These are phyloP conservation scores for Fusarium mexicanum DNA, from an alignment of 2,329 filamentous ascomycete species.

Conservation along the genomic window DNA sequence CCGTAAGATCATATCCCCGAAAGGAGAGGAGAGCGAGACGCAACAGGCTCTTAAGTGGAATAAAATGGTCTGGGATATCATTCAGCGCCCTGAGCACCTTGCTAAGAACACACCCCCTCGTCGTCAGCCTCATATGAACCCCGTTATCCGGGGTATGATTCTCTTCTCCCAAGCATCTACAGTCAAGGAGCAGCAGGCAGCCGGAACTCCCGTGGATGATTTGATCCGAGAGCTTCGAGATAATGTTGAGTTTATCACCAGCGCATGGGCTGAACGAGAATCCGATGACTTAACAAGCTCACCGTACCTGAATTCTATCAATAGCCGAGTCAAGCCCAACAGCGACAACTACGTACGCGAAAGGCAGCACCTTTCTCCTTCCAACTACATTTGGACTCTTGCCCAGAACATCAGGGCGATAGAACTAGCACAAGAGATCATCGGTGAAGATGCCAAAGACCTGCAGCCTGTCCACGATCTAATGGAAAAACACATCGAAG, in stretches of 20 bases:
- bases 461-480: constrained; percentile 53
- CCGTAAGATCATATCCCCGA: constrained; percentile 49
- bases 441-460: constrained; percentile 43
- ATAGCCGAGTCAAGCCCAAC: constrained; percentile 28
- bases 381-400: constrained; percentile 42
- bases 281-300: constrained; percentile 32
- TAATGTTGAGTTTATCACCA: constrained; percentile 42
- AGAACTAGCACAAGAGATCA: constrained; percentile 54
- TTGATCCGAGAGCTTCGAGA: constrained; percentile 43
- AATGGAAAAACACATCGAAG: constrained; percentile 51
- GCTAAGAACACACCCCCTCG: constrained; percentile 16
- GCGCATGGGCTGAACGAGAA: constrained; percentile 40
- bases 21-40: constrained; percentile 46
- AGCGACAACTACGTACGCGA: neutral
- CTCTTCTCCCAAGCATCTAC: constrained; percentile 45
- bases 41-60: constrained; percentile 57
- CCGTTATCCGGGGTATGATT: constrained; percentile 44
- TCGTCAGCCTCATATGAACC: constrained; percentile 40
- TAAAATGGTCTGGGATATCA: constrained; percentile 59
- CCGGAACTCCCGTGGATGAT: constrained; percentile 36
- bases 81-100: constrained; percentile 56
- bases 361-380: constrained; percentile 34
- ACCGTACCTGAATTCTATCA: constrained; percentile 41
- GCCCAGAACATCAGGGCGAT: constrained; percentile 54
- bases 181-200: constrained; percentile 39